Evolutionary conservation across 2,329 filamentous ascomycete genomes (phyloP).

Genomic region (Pseudogymnoascus sp.): DNA sequence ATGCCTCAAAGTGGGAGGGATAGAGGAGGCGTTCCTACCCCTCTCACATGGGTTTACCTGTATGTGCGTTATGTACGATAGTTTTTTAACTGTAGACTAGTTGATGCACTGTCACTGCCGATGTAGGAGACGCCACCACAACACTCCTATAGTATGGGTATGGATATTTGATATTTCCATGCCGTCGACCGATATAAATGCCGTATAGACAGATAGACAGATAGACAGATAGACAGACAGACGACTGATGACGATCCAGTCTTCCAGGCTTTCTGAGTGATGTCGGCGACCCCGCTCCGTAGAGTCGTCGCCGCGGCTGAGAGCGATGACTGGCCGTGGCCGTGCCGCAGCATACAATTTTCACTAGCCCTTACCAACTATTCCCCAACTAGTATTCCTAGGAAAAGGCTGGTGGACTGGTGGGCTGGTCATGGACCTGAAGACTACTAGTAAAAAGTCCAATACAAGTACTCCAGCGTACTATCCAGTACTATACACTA

Average conservation of each 20-base stretch:
- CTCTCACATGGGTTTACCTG: background rate
- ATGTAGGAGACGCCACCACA: background rate
- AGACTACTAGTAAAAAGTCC: background rate
- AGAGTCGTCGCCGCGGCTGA: background rate
- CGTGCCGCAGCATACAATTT: background rate
- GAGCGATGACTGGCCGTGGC: background rate
- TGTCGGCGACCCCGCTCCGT: background rate
- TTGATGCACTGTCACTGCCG: background rate
- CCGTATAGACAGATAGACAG: background rate
- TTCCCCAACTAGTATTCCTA: too few species aligned
- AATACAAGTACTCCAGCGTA: background rate
- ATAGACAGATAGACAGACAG: background rate
- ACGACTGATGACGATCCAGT: background rate
- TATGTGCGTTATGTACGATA: background rate
- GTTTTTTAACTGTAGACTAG: background rate
- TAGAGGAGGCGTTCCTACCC: background rate
- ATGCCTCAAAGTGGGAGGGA: background rate
- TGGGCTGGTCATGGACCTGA: background rate
- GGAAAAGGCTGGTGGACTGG: too few species aligned
- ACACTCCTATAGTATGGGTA: background rate
- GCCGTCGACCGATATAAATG: background rate
- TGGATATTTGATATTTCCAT: background rate
- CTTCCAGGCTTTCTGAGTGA: background rate
- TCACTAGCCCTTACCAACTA: background rate
- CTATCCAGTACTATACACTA: background rate